phyloP scores from a whole-genome alignment of 345 rosid genomes.

The Sisymbrium irio region DNA sequence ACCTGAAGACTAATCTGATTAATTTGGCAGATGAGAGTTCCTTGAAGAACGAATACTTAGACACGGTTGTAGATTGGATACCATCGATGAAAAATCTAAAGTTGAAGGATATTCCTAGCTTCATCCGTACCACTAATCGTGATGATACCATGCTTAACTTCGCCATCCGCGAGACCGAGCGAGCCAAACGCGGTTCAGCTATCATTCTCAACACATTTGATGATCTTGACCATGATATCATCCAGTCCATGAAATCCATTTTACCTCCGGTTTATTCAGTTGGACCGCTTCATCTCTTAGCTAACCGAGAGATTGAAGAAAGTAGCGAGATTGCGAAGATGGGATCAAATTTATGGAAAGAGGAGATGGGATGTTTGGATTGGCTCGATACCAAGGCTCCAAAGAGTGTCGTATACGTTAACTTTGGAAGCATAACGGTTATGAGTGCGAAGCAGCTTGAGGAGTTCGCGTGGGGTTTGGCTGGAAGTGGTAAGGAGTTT shows the following conservation, averaged over 20 bases:
- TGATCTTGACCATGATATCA: slow-evolving; percentile 39
- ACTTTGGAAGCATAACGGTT: slow-evolving; percentile 65
- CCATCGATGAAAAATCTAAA: slow-evolving; percentile 36
- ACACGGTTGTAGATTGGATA: slow-evolving; percentile 38
- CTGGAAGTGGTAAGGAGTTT: slow-evolving; percentile 47
- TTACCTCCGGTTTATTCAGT: slow-evolving; percentile 44
- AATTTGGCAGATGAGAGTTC: slow-evolving; percentile 26
- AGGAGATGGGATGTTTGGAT: slow-evolving; percentile 44
- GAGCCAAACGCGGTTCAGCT: slow-evolving; percentile 44
- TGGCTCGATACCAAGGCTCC: slow-evolving; percentile 49
- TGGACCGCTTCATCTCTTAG: slow-evolving; percentile 48
- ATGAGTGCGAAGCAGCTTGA: slow-evolving; percentile 40
- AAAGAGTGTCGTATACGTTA: slow-evolving; percentile 55
- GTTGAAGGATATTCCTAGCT: slow-evolving; percentile 34
- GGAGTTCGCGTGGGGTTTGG: slow-evolving; percentile 73
- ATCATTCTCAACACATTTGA: slow-evolving; percentile 51
- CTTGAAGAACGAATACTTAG: slow-evolving; percentile 34
- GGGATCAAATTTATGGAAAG: slow-evolving; percentile 55
- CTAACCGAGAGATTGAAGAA: slow-evolving; percentile 16
- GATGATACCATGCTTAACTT: slow-evolving; percentile 35
- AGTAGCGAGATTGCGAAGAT: slow-evolving; percentile 21
- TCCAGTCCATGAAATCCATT: slow-evolving; percentile 34
- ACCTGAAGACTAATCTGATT: background rate
- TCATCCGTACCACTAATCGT: slow-evolving; percentile 34
- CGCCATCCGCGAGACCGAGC: background rate